phyloP scores from a whole-genome alignment of 2,329 filamentous ascomycete species.

The Dactylellina leptospora region DNA sequence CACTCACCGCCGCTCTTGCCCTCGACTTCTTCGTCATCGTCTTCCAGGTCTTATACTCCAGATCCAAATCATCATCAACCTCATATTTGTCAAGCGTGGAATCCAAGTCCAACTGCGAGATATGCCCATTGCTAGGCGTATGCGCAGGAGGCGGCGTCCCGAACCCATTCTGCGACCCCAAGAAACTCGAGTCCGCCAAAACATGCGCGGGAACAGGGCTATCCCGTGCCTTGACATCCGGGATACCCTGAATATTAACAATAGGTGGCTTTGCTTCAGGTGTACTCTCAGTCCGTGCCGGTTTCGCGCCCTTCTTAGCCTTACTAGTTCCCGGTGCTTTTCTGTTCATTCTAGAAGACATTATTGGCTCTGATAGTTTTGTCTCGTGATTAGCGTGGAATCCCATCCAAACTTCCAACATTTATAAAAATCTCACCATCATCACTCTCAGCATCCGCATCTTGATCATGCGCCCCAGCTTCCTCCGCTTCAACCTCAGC shows the following conservation, averaged over 20 bases:
- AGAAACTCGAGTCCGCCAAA: conserved; percentile 66
- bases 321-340: conserved; percentile 84
- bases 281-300: conserved; percentile 79
- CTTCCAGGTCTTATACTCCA: conserved; percentile 97
- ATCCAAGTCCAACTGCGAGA: conserved; percentile 79
- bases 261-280: conserved; percentile 76
- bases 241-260: conserved; percentile 65
- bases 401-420: background rate
- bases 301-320: conserved; percentile 77
- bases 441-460: conserved; percentile 58
- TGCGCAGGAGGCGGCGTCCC: conserved; percentile 76
- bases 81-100: conserved; percentile 71
- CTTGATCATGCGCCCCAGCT: conserved; percentile 56
- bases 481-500: conserved; percentile 92
- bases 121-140: conserved; percentile 69
- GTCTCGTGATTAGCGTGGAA: conserved; percentile 45
- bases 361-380: conserved; percentile 80
- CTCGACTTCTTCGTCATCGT: conserved; percentile 97
- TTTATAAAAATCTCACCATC: conserved; percentile 55
- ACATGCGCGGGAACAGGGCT: conserved; percentile 58
- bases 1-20: conserved; percentile 63
- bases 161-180: conserved; percentile 74
- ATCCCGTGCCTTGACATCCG: conserved; percentile 63
- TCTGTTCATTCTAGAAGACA: conserved; percentile 86
- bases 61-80: conserved; percentile 75